Conservation (phyloP, 2,329 filamentous ascomycete genomes). For the Aspergillus thermomutatus region DNA sequence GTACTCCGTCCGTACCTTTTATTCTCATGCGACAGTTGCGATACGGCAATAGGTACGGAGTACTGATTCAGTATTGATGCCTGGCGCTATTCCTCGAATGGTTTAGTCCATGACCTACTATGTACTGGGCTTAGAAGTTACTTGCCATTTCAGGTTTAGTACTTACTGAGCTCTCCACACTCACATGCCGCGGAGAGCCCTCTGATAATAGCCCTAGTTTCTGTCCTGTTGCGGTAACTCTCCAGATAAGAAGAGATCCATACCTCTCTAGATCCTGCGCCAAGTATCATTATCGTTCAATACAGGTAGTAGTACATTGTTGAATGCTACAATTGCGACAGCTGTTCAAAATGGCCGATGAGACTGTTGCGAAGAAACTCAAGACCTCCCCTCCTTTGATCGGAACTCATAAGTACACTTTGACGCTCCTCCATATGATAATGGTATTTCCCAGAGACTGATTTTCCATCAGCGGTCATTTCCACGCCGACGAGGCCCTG, state of each 20-base stretch:
- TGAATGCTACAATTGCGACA: constrained; percentile 38
- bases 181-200: constrained; percentile 12
- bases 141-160: background rate
- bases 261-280: background rate
- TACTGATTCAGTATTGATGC: background rate
- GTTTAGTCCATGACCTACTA: background rate
- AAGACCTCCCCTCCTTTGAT: constrained; percentile 73
- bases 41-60: background rate
- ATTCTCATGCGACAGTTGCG: background rate
- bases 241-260: constrained; percentile 14
- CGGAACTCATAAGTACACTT: constrained; percentile 78
- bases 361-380: constrained; percentile 74
- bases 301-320: background rate
- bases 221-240: background rate
- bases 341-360: constrained; percentile 58
- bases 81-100: background rate
- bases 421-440: background rate
- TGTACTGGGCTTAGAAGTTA: background rate
- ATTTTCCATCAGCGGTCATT: constrained; percentile 65
- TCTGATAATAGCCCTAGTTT: constrained; percentile 10
- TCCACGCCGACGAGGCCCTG: constrained; percentile 97
- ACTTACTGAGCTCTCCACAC: background rate
- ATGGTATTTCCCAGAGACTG: constrained; percentile 7
- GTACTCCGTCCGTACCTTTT: too few relatives aligned
- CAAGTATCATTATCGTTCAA: background rate